Base-by-base conservation (phyloP, 108 stramenopile genomes). In the Mayamaea pseudoterrestris region DNA sequence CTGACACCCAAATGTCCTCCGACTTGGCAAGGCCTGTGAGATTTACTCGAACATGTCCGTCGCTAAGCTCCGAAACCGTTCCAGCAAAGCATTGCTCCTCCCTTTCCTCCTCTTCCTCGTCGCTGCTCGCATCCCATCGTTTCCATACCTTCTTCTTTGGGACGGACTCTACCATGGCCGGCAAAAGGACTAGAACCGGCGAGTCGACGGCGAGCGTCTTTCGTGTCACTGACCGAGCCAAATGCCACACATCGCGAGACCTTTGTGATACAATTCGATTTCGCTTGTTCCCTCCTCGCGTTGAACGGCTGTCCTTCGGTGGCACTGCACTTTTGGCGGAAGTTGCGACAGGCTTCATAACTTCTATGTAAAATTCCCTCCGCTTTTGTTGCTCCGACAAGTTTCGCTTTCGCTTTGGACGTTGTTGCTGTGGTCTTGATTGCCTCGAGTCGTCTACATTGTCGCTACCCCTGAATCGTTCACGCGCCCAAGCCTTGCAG, bases 51-150 rank as follows among this genome's bases (percentile, higher is more conserved):
- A 74, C 82, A 60, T 77, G 67, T 11, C 74, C 66, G 17, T 84
- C 83, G 5, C 51, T 36, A 1, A 62, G 45, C 44, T 82, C 82
- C 14, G 60, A 51, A 45, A 86, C 58, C 0, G 47, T 50, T 2
- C 80, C 83, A 31, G 71, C 64, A 57, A 90, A 85, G 53, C 76
- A 85, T 25, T 65, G 47, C 37, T 85, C 78, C 31, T 67, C 70
- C 17, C 76, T 69, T 17, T 53, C 44, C 8, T 66, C 51, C 9
- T 49, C 11, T 35, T 42, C 11, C 24, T 11, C 17, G 24, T 43
- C 41, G 24, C 18, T 14, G 24, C 18, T 23, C n/a, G 39, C 22
- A 13, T 40, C n/a, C n/a, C n/a, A n/a, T n/a, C n/a, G n/a, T n/a
- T n/a, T n/a, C n/a, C n/a, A n/a, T n/a, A n/a, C n/a, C 31, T 2